Base-by-base conservation (phyloP, 106 monocot genomes). In the Acorus calamus region DNA sequence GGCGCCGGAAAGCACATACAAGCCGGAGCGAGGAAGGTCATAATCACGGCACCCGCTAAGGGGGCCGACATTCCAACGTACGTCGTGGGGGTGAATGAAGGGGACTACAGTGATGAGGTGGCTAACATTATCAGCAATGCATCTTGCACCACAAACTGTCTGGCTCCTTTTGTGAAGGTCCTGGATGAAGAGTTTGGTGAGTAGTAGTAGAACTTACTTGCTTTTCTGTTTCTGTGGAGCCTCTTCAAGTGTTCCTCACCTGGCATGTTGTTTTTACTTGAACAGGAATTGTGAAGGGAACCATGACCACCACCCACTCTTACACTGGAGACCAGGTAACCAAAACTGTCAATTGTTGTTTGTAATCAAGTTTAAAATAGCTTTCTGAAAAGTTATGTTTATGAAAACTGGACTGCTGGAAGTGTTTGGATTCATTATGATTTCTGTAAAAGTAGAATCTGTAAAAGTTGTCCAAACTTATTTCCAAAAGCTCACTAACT, bases 231-330 rank as follows among this genome's bases (percentile, higher is more conserved):
- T 57, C 65, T 41, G 56, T 7, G 42, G 43, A 28, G 3, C 54
- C 53, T 47, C 6, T 56, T n/a, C 42, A 4, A 55, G 8, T 46
- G 11, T 28, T 9, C 49, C 6, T 51, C 14, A 41, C 0, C 53
- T 47, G 47, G 13, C 7, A 63, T 3, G 44, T 55, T 61, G 7
- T 49, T 67, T 46, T 14, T 63, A 7, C 42, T 12, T 78, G 70
- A 28, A 28, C 45, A 93, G 93, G 87, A 48, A 96, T 96, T 77
- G 96, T 90, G 66, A 96, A 96, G 82, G 96, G 96, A 62, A 96
- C 90, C 14, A 96, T 96, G 96, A 96, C 96, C 42, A 96, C 96
- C 41, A 96, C 96, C 59, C 96, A 96, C 53, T 96, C 96, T 28
- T 96, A 96, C 80, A 96, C 96, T 12, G 96, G 96, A 4, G 96